Evolutionary conservation across 1,284 basidiomycete species (phyloP), one percentile per base, ranked within the genome.

Genomic region (Ustilago trichophora): DNA sequence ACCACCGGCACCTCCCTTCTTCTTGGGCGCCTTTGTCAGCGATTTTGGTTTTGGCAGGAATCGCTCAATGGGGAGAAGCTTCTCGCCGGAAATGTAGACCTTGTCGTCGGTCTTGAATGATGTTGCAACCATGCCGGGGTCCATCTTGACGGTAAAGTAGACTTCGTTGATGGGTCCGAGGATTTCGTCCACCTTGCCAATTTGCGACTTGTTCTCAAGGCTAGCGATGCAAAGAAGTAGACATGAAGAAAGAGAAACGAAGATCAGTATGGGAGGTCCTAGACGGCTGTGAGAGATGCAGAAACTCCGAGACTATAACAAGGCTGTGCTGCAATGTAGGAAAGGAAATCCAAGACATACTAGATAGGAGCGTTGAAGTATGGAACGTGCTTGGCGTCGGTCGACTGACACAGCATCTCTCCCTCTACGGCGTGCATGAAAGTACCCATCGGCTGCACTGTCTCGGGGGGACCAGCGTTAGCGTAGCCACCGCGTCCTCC

Each of bases 321-420:
- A n/a, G n/a, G n/a, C n/a, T n/a, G n/a, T n/a, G n/a, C n/a, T n/a
- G n/a, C n/a, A n/a, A n/a, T n/a, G n/a, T n/a, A n/a, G n/a, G n/a
- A n/a, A n/a, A 41, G 38, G 38, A 9, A n/a, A 34, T n/a, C 13
- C 33, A 34, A 7, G 35, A 72, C 77, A 36, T 64, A 79, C 74
- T 97, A 99, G 82, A 99, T 96, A 49, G 96, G 95, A 0, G 96
- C 95, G 83, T 99, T 99, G 86, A 99, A 99, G 84, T 96, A 96
- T 0, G 96, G 96, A 13, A 99, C 83, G 75, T 83, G 75, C 56
- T 75, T 59, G 9, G 64, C 84, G 81, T 93, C 87, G 31, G 88
- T 84, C 11, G 93, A 92, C 10, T 89, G 85, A 83, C 96, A 99
- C 53, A 98, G 85, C 95, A 99, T 98, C 83, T 99, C 95, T 65